Evolutionary conservation across 148 eudicot genomes (phyloP).

Genomic region (Arbutus unedo): DNA sequence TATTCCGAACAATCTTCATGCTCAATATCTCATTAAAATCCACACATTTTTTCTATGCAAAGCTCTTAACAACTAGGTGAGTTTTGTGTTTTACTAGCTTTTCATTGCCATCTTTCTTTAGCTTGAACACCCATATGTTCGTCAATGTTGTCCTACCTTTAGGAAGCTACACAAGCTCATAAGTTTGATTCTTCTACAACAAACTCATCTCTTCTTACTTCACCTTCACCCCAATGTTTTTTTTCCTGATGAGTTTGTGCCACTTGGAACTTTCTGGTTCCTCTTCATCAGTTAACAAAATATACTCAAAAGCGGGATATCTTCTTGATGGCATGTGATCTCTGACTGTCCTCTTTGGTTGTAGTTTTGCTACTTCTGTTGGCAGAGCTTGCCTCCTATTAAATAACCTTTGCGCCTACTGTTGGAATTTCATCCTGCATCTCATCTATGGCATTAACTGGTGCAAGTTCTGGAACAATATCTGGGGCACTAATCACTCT

Average conservation of each 20-base stretch:
- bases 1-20: background rate
- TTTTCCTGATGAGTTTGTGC: background rate
- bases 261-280: background rate
- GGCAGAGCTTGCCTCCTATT: no score
- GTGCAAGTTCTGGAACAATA: no score
- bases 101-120: background rate
- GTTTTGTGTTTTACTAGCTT: background rate
- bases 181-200: background rate
- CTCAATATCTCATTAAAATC: background rate
- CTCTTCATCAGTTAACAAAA: background rate
- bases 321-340: background rate
- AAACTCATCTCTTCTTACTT: background rate
- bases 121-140: background rate
- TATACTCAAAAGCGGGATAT: conserved; percentile 5
- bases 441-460: no score
- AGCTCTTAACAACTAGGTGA: background rate
- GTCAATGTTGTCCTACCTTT: background rate
- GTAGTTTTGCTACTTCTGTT: no score
- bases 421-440: no score
- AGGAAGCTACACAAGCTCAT: background rate
- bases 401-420: no score
- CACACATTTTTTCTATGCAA: background rate
- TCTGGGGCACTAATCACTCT: no score
- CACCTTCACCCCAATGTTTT: background rate
- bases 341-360: background rate